Conservation (phyloP, 768 basidiomycete species). For the Inosperma sp. region DNA sequence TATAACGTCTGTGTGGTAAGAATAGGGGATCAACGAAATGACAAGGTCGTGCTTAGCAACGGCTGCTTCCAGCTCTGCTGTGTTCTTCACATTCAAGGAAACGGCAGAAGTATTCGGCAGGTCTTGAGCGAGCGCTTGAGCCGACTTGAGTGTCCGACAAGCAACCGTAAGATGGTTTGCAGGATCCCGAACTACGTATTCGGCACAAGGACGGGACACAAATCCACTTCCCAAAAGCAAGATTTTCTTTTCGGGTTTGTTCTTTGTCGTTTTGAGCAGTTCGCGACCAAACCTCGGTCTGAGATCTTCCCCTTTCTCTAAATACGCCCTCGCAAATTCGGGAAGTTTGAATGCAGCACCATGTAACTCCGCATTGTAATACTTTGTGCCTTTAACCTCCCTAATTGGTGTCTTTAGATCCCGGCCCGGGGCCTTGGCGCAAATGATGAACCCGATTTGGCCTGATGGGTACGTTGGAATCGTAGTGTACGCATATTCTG, state of each 20-base stretch:
- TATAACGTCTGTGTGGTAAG: slow-evolving; percentile 83
- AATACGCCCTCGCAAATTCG: slow-evolving; percentile 76
- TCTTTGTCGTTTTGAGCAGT: slow-evolving; percentile 39
- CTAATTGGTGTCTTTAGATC: slow-evolving; percentile 73
- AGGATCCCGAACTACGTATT: slow-evolving; percentile 81
- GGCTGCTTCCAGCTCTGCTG: slow-evolving; percentile 68
- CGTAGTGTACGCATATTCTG: slow-evolving; percentile 92
- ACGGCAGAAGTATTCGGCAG: slow-evolving; percentile 70
- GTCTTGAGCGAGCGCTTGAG: slow-evolving; percentile 60
- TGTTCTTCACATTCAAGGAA: slow-evolving; percentile 75
- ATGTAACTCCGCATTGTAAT: slow-evolving; percentile 86
- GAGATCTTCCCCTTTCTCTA: slow-evolving; percentile 70
- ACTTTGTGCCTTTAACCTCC: slow-evolving; percentile 63
- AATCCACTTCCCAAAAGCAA: slow-evolving; percentile 93
- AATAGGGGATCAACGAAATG: slow-evolving; percentile 96
- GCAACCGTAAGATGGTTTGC: slow-evolving; percentile 84
- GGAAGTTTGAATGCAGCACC: slow-evolving; percentile 82
- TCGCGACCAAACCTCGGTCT: slow-evolving; percentile 72
- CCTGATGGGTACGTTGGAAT: slow-evolving; percentile 99
- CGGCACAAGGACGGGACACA: slow-evolving; percentile 94
- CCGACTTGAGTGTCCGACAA: slow-evolving; percentile 80
- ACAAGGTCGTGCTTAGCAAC: slow-evolving; percentile 88
- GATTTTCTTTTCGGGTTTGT: slow-evolving; percentile 57
- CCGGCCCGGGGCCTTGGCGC: slow-evolving; percentile 68
- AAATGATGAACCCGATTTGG: slow-evolving; percentile 92